Evolutionary conservation across 768 basidiomycete genomes (phyloP), one percentile per base, ranked within the genome.

Genomic region (Hortiboletus flavorubellus): DNA sequence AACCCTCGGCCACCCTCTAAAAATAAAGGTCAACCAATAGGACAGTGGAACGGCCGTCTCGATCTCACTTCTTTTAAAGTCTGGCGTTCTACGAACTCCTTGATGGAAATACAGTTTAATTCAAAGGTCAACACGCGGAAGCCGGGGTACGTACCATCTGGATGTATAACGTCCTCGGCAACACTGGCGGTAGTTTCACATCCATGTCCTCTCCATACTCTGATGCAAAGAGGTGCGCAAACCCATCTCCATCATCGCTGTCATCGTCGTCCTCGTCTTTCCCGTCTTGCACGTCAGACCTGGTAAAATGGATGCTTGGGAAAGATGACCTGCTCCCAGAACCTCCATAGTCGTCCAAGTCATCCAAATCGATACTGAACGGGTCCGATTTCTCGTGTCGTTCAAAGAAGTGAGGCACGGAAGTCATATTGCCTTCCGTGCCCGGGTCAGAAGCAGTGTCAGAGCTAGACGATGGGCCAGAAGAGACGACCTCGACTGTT

Each of bases 31-130:
- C 18, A 51, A 51, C 18, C 51, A 46, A 43, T 23, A 45, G 11
- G 33, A 39, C 2, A 16, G 41, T 29, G 37, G 16, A 46, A 33
- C 8, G 8, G 42, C 11, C 14, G 41, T 42, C 29, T 38, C 26
- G 9, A 8, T 50, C 46, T 33, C 29, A 85, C 91, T 80, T 97
- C 94, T 70, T 82, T 84, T 65, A 98, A 69, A 0, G 94, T 98
- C 73, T 96, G 93, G 23, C 89, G 80, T 68, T 93, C 92, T 9
- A 93, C 92, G 62, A 90, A 94, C 72, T 93, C 92, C 89, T 92
- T 62, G 18, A 39, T 33, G 34, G 10, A 33, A 7, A 51, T 26
- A 52, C 10, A 7, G 4, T 18, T n/a, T 47, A 5, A 55, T 30
- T 33, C n/a, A 3, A 15, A 18, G 5, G n/a, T 10, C 18, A 44